Percentiles rank a stretch among this genome's conserved stretches.
Evolutionary conservation across 805 yeast genomes (phyloP).

Genomic region (Candida sithepensis): DNA sequence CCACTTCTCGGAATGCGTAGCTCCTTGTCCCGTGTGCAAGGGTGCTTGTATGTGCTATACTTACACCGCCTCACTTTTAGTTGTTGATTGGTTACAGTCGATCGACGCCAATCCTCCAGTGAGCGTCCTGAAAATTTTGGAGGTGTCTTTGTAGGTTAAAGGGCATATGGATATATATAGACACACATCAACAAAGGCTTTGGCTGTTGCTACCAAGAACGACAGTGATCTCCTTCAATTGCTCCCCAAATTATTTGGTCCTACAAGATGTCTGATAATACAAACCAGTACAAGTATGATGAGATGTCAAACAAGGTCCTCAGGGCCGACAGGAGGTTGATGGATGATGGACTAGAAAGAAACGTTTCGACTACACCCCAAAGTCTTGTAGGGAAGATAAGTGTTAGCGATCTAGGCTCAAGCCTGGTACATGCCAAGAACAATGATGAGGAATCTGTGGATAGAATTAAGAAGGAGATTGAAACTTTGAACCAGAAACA

Average conservation of each 20-base stretch:
- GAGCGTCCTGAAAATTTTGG: background rate
- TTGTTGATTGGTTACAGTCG: background rate
- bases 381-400: constrained; percentile 67
- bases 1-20: constrained; percentile 19
- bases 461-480: constrained; percentile 9
- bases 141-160: no score
- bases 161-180: no score
- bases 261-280: constrained; percentile 5
- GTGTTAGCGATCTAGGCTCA: constrained; percentile 63
- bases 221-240: no score
- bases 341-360: constrained; percentile 37
- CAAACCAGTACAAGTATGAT: constrained; percentile 49
- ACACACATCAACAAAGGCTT: no score
- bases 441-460: constrained; percentile 17
- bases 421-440: constrained; percentile 13
- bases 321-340: constrained; percentile 50
- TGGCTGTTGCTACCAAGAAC: no score
- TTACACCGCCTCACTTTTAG: no score
- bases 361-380: constrained; percentile 64
- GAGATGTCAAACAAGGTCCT: constrained; percentile 79
- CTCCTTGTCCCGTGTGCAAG: constrained; percentile 9
- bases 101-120: background rate
- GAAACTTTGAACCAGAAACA: constrained; percentile 7
- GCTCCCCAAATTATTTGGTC: background rate
- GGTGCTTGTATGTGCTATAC: no score